phyloP scores from a whole-genome alignment of 1,284 basidiomycete species.

The Trichosporon inkin region DNA sequence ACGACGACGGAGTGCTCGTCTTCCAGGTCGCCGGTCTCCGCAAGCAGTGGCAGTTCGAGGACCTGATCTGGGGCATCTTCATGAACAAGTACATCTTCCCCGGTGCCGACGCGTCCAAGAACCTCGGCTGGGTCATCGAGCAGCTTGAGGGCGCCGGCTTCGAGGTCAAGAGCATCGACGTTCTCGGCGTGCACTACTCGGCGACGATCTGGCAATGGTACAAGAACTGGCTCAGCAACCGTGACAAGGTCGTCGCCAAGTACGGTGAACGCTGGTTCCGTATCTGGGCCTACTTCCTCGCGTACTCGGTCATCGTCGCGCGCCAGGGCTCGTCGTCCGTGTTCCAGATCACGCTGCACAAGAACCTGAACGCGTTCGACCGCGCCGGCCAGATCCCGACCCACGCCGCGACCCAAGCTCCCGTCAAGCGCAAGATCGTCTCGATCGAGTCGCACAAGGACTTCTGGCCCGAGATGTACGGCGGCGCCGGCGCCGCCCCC shows the following conservation, averaged over 20 bases:
- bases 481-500: slow-evolving; percentile 3
- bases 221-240: slow-evolving; percentile 88
- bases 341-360: slow-evolving; percentile 94
- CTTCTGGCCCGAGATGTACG: slow-evolving; percentile 33
- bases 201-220: slow-evolving; percentile 94
- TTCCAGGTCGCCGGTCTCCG: slow-evolving; percentile 95
- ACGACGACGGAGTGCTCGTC: slow-evolving; percentile 91
- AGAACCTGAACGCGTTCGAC: slow-evolving; percentile 93
- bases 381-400: slow-evolving; percentile 71
- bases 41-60: slow-evolving; percentile 94
- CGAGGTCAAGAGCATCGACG: slow-evolving; percentile 93
- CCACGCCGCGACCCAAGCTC: slow-evolving; percentile 54
- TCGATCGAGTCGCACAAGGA: slow-evolving; percentile 37
- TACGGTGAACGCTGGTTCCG: slow-evolving; percentile 91
- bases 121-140: slow-evolving; percentile 89
- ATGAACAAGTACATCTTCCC: slow-evolving; percentile 99
- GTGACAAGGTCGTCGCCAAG: slow-evolving; percentile 77
- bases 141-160: slow-evolving; percentile 83
- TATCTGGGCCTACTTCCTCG: slow-evolving; percentile 87
- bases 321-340: slow-evolving; percentile 82
- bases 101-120: slow-evolving; percentile 91
- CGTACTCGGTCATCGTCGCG: slow-evolving; percentile 56
- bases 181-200: slow-evolving; percentile 94
- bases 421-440: slow-evolving; percentile 13
- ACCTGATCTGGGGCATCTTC: slow-evolving; percentile 79